phyloP scores from a whole-genome alignment of 2,329 filamentous ascomycete genomes.

The Aureobasidium vineae region DNA sequence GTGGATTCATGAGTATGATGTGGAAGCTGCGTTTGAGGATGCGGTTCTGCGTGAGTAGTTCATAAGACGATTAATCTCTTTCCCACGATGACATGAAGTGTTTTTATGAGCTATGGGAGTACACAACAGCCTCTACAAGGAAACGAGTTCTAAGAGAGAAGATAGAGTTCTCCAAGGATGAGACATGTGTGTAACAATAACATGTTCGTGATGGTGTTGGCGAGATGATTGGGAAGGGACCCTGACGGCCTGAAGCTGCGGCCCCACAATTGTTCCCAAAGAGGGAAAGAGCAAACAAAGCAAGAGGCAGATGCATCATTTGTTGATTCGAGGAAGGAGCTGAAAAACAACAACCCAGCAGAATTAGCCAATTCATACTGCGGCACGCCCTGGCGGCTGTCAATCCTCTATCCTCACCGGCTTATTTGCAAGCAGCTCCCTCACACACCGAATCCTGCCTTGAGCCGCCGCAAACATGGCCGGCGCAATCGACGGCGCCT shows the following conservation, averaged over 20 bases:
- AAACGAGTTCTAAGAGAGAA: no score
- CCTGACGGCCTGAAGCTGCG: background rate
- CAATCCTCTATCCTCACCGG: background rate
- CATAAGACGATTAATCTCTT: background rate
- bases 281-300: slow-evolving; percentile 17
- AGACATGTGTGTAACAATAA: background rate
- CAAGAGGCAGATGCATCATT: background rate
- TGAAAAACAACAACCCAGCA: slow-evolving; percentile 8
- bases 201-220: background rate
- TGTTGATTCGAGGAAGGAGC: background rate
- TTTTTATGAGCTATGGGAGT: no score
- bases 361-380: slow-evolving; percentile 13
- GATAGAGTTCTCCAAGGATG: background rate
- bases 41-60: background rate
- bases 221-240: background rate
- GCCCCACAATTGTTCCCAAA: background rate
- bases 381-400: slow-evolving; percentile 25
- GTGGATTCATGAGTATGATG: slow-evolving; percentile 38
- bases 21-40: slow-evolving; percentile 27
- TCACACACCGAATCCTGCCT: background rate
- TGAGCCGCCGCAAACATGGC: slow-evolving; percentile 11
- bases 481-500: slow-evolving; percentile 44
- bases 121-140: no score
- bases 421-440: background rate
- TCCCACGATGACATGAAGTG: no score